Conservation (phyloP, 2,329 filamentous ascomycete genomes). For the Fusarium anguioides region DNA sequence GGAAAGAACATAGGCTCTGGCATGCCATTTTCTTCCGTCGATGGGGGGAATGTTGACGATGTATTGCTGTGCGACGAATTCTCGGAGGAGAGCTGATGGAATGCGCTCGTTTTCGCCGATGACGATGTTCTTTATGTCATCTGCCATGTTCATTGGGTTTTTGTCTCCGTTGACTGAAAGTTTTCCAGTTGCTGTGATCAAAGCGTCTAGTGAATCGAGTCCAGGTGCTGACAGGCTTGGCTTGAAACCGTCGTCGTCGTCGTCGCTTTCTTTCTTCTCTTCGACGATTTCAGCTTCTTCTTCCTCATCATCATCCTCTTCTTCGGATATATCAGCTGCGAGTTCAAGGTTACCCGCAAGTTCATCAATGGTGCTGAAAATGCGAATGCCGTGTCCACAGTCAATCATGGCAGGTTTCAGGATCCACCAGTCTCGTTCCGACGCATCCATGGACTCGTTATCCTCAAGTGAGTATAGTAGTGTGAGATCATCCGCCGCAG, state of each 20-base stretch:
- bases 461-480: constrained; percentile 51
- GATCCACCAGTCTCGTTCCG: constrained; percentile 54
- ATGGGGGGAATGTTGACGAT: constrained; percentile 49
- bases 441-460: constrained; percentile 45
- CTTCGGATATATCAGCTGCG: constrained; percentile 50
- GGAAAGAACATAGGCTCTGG: constrained; percentile 51
- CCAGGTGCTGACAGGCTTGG: constrained; percentile 44
- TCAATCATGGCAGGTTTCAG: constrained; percentile 54
- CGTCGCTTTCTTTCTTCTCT: not conserved
- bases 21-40: constrained; percentile 52
- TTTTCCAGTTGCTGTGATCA: constrained; percentile 46
- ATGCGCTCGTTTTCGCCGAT: constrained; percentile 50
- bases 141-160: not conserved
- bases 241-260: constrained; percentile 16
- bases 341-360: constrained; percentile 51
- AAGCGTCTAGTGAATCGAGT: constrained; percentile 45
- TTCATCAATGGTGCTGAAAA: constrained; percentile 54
- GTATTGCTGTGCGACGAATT: constrained; percentile 54
- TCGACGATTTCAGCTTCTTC: not conserved
- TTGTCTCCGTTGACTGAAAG: constrained; percentile 24
- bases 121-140: constrained; percentile 30
- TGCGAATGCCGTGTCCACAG: constrained; percentile 53
- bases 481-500: constrained; percentile 51
- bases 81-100: constrained; percentile 52
- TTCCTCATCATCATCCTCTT: constrained; percentile 39